Base-by-base conservation (phyloP, 441 rosid species). In the Syzygium malaccense region DNA sequence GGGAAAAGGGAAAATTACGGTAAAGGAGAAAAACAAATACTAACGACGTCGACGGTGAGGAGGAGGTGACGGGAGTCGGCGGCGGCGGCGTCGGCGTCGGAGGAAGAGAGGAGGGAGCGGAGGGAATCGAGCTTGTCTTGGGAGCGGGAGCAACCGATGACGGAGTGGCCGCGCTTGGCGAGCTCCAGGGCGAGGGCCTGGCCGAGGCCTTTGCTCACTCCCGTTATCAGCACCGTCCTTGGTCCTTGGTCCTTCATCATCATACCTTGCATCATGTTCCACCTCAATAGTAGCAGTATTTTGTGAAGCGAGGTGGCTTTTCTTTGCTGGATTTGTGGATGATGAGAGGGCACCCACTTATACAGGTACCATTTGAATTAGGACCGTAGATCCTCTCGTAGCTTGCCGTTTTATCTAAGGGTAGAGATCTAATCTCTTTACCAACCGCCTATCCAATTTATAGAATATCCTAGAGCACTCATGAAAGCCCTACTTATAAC, bases 71-170 rank as follows among this genome's bases (percentile, higher is more conserved):
- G 84, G 53, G 84, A 41, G 5, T 78, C 15, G 80, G 26, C 41
- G 41, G 45, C 45, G 45, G 4, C 45, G 45, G 48, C 9, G 48
- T 45, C 30, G 64, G 88, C 90, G 26, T 88, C 89, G 55, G 96
- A 91, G 55, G 94, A 89, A 28, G 94, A 41, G 87, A 96, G 92
- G 51, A 94, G 94, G 45, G 96, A 93, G 53, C 94, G 95, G 88
- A 96, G 97, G 64, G 96, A 88, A 85, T 92, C 88, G 92, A 96
- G 97, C 89, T 92, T 95, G 71, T 96, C 99, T 89, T 93, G 96
- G 55, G 96, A 19, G 83, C 98, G 98, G 58, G 99, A 95, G 92
- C 99, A 96, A 68, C 99, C 99, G 88, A 97, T 94, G 18, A 97
- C 91, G 20, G 96, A 88, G 91, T 97, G 99, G 53, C 99, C 99